phyloP scores from a whole-genome alignment of 1,139 yeast species.

The Kodamaea fungicola region DNA sequence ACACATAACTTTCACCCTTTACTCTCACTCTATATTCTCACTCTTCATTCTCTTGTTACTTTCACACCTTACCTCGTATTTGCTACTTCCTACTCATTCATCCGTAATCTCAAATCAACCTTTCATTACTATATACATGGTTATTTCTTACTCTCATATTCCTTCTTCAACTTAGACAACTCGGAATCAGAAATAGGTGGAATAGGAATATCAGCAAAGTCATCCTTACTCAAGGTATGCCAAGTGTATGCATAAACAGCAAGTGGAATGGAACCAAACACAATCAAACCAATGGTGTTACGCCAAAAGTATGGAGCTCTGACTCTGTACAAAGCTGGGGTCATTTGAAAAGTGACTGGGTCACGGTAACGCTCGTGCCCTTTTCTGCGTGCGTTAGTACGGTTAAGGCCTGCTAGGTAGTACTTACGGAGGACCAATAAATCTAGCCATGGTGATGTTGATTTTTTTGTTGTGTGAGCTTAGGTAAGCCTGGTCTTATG shows the following conservation, averaged over 20 bases:
- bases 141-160: slow-evolving; percentile 51
- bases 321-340: slow-evolving; percentile 90
- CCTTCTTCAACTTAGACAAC: slow-evolving; percentile 64
- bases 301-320: slow-evolving; percentile 80
- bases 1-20: no score
- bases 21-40: no score
- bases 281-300: slow-evolving; percentile 61
- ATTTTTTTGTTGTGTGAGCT: not conserved
- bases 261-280: slow-evolving; percentile 58
- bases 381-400: slow-evolving; percentile 20
- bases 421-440: slow-evolving; percentile 40
- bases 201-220: slow-evolving; percentile 84
- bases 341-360: slow-evolving; percentile 79
- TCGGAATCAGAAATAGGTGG: slow-evolving; percentile 87
- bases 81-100: no score
- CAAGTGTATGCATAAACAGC: slow-evolving; percentile 76
- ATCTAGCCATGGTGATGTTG: slow-evolving; percentile 24
- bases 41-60: no score
- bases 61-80: no score
- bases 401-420: not conserved
- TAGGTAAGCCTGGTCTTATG: not conserved
- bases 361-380: slow-evolving; percentile 57
- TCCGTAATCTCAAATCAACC: no score
- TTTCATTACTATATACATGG: slow-evolving; percentile 3
- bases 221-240: slow-evolving; percentile 70